phyloP scores from a whole-genome alignment of 2,329 filamentous ascomycete species.

The Cordyceps cateniannulata region DNA sequence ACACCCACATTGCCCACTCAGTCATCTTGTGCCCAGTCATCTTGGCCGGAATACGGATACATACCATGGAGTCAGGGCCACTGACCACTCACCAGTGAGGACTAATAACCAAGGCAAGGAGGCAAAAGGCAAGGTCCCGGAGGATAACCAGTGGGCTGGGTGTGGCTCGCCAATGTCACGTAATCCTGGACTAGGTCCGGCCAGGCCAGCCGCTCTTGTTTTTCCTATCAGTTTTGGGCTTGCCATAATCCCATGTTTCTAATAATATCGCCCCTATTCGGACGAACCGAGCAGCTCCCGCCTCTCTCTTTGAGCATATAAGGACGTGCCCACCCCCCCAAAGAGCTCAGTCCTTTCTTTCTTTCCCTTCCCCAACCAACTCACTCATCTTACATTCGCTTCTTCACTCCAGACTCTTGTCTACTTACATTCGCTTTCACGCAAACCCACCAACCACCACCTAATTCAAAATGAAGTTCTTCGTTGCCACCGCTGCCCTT shows the following conservation, averaged over 20 bases:
- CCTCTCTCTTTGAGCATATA: background rate
- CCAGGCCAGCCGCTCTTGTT: background rate
- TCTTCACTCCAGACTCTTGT: slow-evolving; percentile 4
- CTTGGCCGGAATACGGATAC: background rate
- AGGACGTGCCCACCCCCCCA: slow-evolving; percentile 4
- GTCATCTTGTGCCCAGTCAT: slow-evolving; percentile 1
- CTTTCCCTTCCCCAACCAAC: background rate
- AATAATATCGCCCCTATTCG: slow-evolving; percentile 6
- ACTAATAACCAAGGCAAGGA: no score
- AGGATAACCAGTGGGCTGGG: slow-evolving; percentile 1
- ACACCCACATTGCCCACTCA: background rate
- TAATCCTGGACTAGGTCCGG: background rate
- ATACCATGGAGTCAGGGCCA: no score
- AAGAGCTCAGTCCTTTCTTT: background rate
- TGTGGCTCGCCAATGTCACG: slow-evolving; percentile 1
- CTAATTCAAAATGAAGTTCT: slow-evolving; percentile 59
- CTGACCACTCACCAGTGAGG: background rate
- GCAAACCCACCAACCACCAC: background rate
- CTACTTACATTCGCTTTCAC: slow-evolving; percentile 10
- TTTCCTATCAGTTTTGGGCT: background rate
- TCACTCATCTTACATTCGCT: slow-evolving; percentile 9
- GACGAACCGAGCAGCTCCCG: background rate
- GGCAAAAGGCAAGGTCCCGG: background rate
- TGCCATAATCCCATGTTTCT: slow-evolving; percentile 3
- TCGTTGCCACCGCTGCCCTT: slow-evolving; percentile 41